Conservation (phyloP, 2,329 filamentous ascomycete genomes). For the Claviceps arundinis region DNA sequence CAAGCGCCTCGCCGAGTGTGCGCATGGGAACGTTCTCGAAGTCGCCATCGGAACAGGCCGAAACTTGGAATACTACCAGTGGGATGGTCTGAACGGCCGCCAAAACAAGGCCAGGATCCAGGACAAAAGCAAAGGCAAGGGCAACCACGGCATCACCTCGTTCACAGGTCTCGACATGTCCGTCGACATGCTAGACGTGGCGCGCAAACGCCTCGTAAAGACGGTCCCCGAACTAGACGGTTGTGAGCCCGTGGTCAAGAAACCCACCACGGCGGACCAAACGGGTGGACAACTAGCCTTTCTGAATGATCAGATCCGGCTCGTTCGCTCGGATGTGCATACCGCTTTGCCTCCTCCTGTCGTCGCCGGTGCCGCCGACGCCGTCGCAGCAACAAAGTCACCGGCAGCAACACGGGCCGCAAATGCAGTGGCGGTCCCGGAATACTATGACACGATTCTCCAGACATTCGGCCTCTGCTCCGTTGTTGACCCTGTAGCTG, state of each 20-base stretch:
- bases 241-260: conserved; percentile 18
- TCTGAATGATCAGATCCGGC: conserved; percentile 28
- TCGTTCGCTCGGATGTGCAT: conserved; percentile 36
- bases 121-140: too few species aligned
- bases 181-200: conserved; percentile 44
- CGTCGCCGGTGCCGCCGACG: conserved; percentile 13
- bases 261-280: conserved; percentile 20
- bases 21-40: conserved; percentile 45
- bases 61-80: conserved; percentile 46
- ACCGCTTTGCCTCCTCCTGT: conserved; percentile 22
- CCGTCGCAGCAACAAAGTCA: not conserved
- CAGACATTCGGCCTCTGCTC: conserved; percentile 55
- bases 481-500: conserved; percentile 39
- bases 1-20: conserved; percentile 31
- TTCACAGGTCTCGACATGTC: conserved; percentile 52
- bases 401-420: too few species aligned
- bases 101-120: not conserved
- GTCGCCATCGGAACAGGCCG: conserved; percentile 50
- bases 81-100: conserved; percentile 26
- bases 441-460: conserved; percentile 46
- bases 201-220: conserved; percentile 36
- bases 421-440: too few species aligned
- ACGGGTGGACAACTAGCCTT: conserved; percentile 26
- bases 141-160: conserved; percentile 27
- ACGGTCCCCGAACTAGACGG: conserved; percentile 26